Base-by-base conservation (phyloP, 805 yeast genomes). In the Cyberlindnera americana region DNA sequence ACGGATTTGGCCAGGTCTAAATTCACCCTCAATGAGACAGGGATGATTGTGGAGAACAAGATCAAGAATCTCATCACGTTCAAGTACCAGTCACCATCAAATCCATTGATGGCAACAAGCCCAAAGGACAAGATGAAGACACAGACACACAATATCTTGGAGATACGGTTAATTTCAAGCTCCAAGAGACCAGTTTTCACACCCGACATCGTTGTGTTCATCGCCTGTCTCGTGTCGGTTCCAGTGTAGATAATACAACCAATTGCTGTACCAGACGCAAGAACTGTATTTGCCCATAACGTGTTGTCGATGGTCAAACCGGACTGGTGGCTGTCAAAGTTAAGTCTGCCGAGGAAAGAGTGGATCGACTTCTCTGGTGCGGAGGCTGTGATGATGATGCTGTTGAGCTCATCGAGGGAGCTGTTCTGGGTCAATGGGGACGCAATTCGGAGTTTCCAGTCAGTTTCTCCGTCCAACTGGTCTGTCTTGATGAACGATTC, bases 391-490 rank as follows among this genome's bases (percentile, higher is more conserved):
- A 89, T 70, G 33, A 70, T 67, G 32, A 79, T 70, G 41, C 75
- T 72, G 23, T 69, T 68, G 36, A 84, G 57, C 33, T 75, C 77
- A 35, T 68, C 66, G n/a, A 73, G 64, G 11, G 75, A 61, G 30
- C 77, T 50, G 25, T 61, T 61, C 57, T 91, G 98, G 1, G 96
- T 86, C 21, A 79, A 54, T 11, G 80, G 72, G 34, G 81, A 73
- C 0, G 96, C 93, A 27, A 86, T 65, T 53, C 99, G 70, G 40
- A 93, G 69, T 60, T 93, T 93, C 99, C 99, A 93, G 65, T 93
- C 99, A 6, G 99, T 93, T 62, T 93, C 99, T 57, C 99, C 99
- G 62, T 93, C 99, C 36, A 93, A 69, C 64, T 93, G 99, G 66
- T 93, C 99, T 1, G 99, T 93, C 54, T 95, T 85, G 48, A 93